Base-by-base conservation (phyloP, 1,284 basidiomycete species). In the Chalciporus sp. region DNA sequence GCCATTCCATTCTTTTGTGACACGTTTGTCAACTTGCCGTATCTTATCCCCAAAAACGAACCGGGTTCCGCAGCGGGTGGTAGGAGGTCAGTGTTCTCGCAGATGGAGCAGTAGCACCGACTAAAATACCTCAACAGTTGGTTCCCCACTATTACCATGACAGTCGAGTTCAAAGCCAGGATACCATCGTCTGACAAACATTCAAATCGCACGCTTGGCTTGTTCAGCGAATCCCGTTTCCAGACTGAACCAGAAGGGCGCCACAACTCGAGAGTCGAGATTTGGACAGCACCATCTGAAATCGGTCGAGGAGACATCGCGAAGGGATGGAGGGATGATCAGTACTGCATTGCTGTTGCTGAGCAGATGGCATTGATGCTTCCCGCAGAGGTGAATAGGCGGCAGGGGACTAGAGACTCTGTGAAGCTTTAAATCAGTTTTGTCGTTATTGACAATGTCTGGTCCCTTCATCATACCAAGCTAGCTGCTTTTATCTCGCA, bases 201-300 rank as follows among this genome's bases (percentile, higher is more conserved):
- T 59, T 74, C 83, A 1, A 58, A 64, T 49, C 76, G 81, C 7
- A 84, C 81, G 0, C 76, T 85, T 6, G 84, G 80, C 3, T 28
- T 85, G 3, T 85, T 81, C 62, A 75, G 76, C 11, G 68, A 69
- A 10, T 75, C 79, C 2, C 72, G 73, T 11, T 85, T 83, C 61
- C 59, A 81, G 51, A 75, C 76, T 44, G 71, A 79, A 37, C 80
- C 81, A 0, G 74, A 80, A 53, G 76, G 76, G 9, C 72, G 83
- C 47, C 84, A 87, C 58, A 82, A 86, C 51, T 61, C 68, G 2
- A 79, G 79, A 56, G 75, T 79, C 1, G 85, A 86, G 59, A 69
- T 86, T 8, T 88, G 85, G 85, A 81, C 83, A 10, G 81, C 85
- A 6, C 85, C 85, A 1, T 71, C 72, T 31, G 73, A 79, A 51